These are phyloP conservation scores for Botrytis squamosa DNA, from an alignment of 2,329 filamentous ascomycete species.

Conservation along the genomic window DNA sequence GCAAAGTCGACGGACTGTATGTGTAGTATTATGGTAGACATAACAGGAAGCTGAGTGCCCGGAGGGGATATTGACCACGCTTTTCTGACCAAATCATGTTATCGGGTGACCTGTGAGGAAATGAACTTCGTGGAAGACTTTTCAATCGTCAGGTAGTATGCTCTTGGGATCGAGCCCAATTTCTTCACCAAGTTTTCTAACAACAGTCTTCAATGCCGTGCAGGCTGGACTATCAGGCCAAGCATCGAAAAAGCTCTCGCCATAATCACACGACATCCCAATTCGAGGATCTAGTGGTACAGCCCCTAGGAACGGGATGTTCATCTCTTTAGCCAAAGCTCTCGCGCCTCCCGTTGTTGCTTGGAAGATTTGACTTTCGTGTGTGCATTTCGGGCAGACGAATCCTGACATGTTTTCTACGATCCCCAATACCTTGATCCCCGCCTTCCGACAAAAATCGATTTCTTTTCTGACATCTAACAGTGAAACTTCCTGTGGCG, in stretches of 20 bases:
- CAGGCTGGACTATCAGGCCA: conserved; percentile 94
- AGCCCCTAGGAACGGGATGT: conserved; percentile 81
- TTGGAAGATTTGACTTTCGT: conserved; percentile 81
- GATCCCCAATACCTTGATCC: conserved; percentile 81
- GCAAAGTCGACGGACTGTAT: neutral
- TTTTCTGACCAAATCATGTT: neutral
- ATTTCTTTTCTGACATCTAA: conserved; percentile 96
- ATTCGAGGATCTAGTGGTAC: conserved; percentile 93
- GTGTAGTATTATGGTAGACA: neutral
- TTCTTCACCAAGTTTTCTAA: conserved; percentile 66
- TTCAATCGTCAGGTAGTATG: conserved; percentile 18
- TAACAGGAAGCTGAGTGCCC: neutral
- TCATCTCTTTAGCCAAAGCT: conserved; percentile 79
- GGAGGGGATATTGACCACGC: neutral
- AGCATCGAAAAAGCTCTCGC: conserved; percentile 93
- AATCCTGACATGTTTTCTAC: conserved; percentile 99
- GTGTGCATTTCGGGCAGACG: conserved; percentile 88
- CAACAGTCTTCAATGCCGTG: conserved; percentile 75
- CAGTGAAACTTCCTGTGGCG: conserved; percentile 88
- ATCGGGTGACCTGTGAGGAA: neutral
- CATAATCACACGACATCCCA: conserved; percentile 94
- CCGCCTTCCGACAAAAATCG: conserved; percentile 94
- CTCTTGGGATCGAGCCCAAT: conserved; percentile 47
- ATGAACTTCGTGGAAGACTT: neutral
- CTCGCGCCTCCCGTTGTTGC: conserved; percentile 86